These are phyloP conservation scores for Helotiales sp. DNA, from an alignment of 2,329 filamentous ascomycete genomes.

Conservation along the genomic window DNA sequence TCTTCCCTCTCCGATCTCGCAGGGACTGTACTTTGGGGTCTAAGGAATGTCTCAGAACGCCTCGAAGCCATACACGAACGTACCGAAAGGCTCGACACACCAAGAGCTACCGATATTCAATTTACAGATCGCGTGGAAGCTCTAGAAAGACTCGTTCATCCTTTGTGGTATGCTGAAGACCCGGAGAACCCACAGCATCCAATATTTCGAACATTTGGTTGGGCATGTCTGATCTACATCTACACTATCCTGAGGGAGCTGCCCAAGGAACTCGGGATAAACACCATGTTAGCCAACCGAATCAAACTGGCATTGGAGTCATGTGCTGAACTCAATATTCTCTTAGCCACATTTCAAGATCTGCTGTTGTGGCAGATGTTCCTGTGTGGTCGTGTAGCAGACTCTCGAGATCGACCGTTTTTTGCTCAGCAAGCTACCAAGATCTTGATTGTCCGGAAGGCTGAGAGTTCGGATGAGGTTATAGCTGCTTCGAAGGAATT, in stretches of 20 bases:
- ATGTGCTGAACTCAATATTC: slow-evolving; percentile 31
- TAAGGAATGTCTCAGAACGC: slow-evolving; percentile 29
- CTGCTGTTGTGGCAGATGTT: slow-evolving; percentile 37
- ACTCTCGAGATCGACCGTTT: slow-evolving; percentile 28
- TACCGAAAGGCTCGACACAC: slow-evolving; percentile 21
- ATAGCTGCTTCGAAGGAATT: slow-evolving; percentile 24
- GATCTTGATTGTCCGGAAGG: slow-evolving; percentile 29
- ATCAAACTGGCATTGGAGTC: slow-evolving; percentile 27
- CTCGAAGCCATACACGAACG: slow-evolving; percentile 26
- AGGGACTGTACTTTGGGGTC: slow-evolving; percentile 30
- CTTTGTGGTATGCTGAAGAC: slow-evolving; percentile 31
- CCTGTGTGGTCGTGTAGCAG: slow-evolving; percentile 31
- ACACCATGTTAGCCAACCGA: slow-evolving; percentile 29
- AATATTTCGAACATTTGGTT: slow-evolving; percentile 33
- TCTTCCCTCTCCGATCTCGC: slow-evolving; percentile 27
- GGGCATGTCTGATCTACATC: slow-evolving; percentile 34
- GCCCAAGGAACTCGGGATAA: slow-evolving; percentile 30
- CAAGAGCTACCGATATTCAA: slow-evolving; percentile 25
- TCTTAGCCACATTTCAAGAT: slow-evolving; percentile 35
- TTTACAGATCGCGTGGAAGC: slow-evolving; percentile 35
- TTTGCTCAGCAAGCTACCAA: slow-evolving; percentile 32
- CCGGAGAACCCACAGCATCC: slow-evolving; percentile 23
- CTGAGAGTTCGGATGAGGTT: slow-evolving; percentile 26
- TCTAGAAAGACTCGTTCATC: slow-evolving; percentile 31
- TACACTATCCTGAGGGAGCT: slow-evolving; percentile 31